phyloP scores from a whole-genome alignment of 1,139 yeast species.

The Insectozyma bohioensis region DNA sequence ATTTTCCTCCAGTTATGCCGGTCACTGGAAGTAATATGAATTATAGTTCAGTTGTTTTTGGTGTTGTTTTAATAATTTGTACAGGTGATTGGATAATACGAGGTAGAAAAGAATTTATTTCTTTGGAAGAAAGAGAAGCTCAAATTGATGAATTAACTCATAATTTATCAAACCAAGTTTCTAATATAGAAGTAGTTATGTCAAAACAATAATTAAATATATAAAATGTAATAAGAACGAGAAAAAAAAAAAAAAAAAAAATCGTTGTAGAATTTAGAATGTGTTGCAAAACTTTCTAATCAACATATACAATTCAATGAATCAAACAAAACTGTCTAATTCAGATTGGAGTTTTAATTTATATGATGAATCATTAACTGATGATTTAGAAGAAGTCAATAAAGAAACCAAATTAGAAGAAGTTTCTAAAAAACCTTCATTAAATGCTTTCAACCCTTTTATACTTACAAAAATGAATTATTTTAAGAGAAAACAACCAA shows the following conservation, averaged over 20 bases:
- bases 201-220: constrained; percentile 12
- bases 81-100: constrained; percentile 38
- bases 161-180: constrained; percentile 28
- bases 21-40: constrained; percentile 46
- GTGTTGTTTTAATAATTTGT: constrained; percentile 30
- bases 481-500: constrained; percentile 11
- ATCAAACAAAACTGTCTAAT: constrained; percentile 1
- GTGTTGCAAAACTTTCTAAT: constrained; percentile 7
- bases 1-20: constrained; percentile 48
- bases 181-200: constrained; percentile 24
- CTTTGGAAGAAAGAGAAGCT: constrained; percentile 25
- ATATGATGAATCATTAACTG: constrained; percentile 10
- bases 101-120: constrained; percentile 34
- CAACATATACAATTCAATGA: constrained; percentile 1
- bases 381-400: constrained; percentile 4
- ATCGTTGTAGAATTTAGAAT: too few species aligned
- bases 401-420: not conserved
- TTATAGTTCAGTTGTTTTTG: constrained; percentile 44
- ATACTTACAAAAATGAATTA: constrained; percentile 14
- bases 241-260: not conserved
- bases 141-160: constrained; percentile 25
- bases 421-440: constrained; percentile 1
- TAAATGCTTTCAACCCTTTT: constrained; percentile 13
- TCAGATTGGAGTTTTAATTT: constrained; percentile 14
- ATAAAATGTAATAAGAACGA: not conserved